Evolutionary conservation across 441 rosid species (phyloP).

Genomic region (Erodium chrysanthum): DNA sequence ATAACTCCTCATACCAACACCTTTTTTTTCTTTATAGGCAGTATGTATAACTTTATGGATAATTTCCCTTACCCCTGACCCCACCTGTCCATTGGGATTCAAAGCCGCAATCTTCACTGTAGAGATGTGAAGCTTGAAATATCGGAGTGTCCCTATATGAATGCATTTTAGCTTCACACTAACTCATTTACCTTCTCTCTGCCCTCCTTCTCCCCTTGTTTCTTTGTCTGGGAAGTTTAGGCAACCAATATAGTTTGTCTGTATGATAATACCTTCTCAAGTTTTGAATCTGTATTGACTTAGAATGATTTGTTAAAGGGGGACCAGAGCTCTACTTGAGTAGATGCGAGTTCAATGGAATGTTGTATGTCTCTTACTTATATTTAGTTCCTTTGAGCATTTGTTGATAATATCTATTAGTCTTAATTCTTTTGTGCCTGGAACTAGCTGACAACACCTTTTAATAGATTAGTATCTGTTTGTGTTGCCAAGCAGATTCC

Average conservation of each 20-base stretch:
- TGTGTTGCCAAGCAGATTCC: slow-evolving; percentile 47
- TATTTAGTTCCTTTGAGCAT: neutral
- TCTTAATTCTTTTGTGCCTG: neutral
- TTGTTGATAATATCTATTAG: neutral
- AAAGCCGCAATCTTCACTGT: no score
- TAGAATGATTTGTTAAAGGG: neutral
- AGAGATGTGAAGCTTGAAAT: no score
- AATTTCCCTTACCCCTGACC: no score
- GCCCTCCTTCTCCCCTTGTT: neutral
- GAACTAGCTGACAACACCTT: neutral
- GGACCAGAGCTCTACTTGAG: no score
- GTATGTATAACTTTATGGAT: no score
- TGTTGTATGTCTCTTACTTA: neutral
- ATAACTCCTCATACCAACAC: no score
- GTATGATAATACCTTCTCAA: neutral
- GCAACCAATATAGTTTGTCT: neutral
- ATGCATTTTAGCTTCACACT: neutral
- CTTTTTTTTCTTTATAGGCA: no score
- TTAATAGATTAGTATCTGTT: neutral
- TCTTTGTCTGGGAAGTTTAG: neutral
- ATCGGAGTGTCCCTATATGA: neutral
- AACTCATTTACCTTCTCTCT: neutral
- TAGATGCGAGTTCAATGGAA: neutral
- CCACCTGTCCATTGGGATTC: no score
- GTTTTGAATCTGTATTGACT: neutral